These are phyloP conservation scores for Arctium minus DNA, from an alignment of 129 eudicot species.

Conservation along the genomic window DNA sequence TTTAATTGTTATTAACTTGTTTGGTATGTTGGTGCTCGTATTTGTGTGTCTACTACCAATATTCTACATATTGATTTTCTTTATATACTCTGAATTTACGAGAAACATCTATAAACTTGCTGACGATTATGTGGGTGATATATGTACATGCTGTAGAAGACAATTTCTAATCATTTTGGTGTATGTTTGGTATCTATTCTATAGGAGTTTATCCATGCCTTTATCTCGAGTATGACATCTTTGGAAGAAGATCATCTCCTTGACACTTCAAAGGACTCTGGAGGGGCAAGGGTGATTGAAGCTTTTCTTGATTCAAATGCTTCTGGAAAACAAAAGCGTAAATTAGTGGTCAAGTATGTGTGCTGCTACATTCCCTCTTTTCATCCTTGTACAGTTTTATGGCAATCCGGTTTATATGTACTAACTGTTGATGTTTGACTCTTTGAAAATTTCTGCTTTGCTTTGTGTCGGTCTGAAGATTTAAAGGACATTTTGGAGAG, in stretches of 20 bases:
- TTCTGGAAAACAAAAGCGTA: slow-evolving; percentile 74
- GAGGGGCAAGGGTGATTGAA: slow-evolving; percentile 94
- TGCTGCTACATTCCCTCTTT: slow-evolving; percentile 1
- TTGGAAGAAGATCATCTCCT: slow-evolving; percentile 68
- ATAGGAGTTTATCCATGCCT: slow-evolving; percentile 79
- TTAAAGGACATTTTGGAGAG: slow-evolving; percentile 89
- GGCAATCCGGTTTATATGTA: background rate
- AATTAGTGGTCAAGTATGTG: slow-evolving; percentile 68
- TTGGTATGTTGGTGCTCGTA: no score
- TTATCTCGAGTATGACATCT: slow-evolving; percentile 72
- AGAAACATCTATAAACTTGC: no score
- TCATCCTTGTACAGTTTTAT: background rate
- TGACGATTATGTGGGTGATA: background rate
- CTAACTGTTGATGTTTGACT: background rate
- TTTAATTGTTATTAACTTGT: no score
- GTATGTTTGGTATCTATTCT: slow-evolving; percentile 13
- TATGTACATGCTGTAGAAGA: background rate
- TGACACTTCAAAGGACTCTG: slow-evolving; percentile 62
- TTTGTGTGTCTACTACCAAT: no score
- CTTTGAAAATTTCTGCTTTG: background rate
- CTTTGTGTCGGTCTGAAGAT: slow-evolving; percentile 37
- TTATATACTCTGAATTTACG: no score
- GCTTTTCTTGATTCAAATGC: slow-evolving; percentile 84
- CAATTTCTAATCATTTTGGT: background rate
- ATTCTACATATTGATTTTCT: no score